A percentile compares a stretch with the other conserved stretches of the same genome.
Evolutionary conservation across 306 rosid genomes (phyloP).

Genomic region (Parietaria judaica): DNA sequence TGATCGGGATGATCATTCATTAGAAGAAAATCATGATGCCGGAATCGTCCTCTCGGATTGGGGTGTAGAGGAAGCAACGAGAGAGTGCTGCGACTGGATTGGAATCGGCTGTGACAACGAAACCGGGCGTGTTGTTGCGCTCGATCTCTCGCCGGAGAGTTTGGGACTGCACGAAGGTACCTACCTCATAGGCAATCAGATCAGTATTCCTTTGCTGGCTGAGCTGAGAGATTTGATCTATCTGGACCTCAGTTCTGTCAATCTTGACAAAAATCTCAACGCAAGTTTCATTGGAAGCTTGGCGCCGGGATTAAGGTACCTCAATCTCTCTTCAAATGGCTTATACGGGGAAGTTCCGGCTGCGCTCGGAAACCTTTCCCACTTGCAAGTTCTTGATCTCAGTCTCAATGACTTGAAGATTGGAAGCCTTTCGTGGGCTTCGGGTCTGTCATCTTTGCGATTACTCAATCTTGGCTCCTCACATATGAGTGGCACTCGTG

Average conservation of each 20-base stretch:
- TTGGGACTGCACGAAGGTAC: neutral
- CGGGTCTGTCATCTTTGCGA: slow-evolving; percentile 11
- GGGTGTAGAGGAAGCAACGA: neutral
- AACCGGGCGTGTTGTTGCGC: slow-evolving; percentile 6
- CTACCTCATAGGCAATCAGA: neutral
- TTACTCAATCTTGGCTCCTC: neutral
- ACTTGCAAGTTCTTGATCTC: slow-evolving; percentile 10
- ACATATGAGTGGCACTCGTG: neutral
- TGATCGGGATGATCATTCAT: neutral
- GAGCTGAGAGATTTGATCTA: slow-evolving; percentile 7
- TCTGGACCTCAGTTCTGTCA: neutral
- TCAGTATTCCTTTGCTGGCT: neutral
- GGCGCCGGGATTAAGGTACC: neutral
- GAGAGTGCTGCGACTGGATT: slow-evolving; percentile 25
- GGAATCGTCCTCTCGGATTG: neutral
- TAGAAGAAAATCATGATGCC: too few species aligned
- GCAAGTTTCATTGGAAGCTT: slow-evolving; percentile 3
- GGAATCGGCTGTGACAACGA: slow-evolving; percentile 1
- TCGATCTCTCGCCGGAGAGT: slow-evolving; percentile 4
- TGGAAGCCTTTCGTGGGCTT: neutral
- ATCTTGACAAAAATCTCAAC: neutral
- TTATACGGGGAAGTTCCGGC: slow-evolving; percentile 3
- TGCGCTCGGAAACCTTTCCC: slow-evolving; percentile 3
- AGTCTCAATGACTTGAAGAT: fast-evolving
- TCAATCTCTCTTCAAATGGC: slow-evolving; percentile 21